Evolutionary conservation across 805 yeast genomes (phyloP), one percentile per base, ranked within the genome.

Genomic region (Saturnispora gosingensis): DNA sequence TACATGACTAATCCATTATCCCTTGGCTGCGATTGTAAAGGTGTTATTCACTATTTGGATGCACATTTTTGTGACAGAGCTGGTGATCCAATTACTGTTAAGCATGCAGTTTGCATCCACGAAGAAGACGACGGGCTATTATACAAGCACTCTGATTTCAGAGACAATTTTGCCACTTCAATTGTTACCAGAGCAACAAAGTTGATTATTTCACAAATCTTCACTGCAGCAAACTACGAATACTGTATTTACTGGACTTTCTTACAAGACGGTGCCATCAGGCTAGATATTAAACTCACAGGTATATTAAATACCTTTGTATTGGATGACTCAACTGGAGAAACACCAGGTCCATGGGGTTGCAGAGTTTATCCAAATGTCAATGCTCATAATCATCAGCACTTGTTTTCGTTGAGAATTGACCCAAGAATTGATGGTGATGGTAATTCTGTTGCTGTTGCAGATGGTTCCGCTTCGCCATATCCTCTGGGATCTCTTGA

Each of bases 311-410:
- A 85, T 75, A 85, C 95, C 24, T 83, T 73, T 65, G 67, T 78
- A 53, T 72, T 83, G 56, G 80, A 72, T 52, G 83, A 80, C 53
- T 79, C 72, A 50, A 81, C 80, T 53, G 83, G 73, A 59, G 93
- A 85, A 67, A 79, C 74, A 43, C 64, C 77, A 57, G 84, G 83
- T 22, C 88, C 87, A 60, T 85, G 85, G 83, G 95, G 91, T 53
- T 83, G 91, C 32, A 73, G 75, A 59, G 91, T 85, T 49, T 85
- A 84, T 67, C 93, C 93, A 53, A 77, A 79, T 58, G 87, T 82
- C 51, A 83, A 83, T 62, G 95, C 95, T 42, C 91, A 85, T 71
- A 85, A 85, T 68, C 95, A 85, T 70, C 95, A 86, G 75, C 93
- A 85, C 71, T 69, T 85, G 71, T 85, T 85, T 68, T 77, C 88